Evolutionary conservation across 495 filamentous ascomycete genomes (phyloP).

Genomic region (Xylaria curta): DNA sequence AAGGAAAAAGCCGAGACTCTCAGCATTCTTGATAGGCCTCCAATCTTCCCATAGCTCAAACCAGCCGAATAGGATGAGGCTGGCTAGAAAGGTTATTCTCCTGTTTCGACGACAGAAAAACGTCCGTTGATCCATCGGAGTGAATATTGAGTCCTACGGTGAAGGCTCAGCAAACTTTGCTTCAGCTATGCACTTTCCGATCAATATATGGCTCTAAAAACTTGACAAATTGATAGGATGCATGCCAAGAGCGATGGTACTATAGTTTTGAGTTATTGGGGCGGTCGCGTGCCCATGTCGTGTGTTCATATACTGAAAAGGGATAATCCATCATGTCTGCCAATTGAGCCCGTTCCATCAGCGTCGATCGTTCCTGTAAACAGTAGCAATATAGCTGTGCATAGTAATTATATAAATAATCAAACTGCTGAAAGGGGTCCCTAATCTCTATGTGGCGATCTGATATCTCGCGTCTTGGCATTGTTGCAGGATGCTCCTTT

Average conservation of each 20-base stretch:
- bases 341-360: neutral
- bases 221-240: neutral
- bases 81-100: slow-evolving; percentile 22
- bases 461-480: slow-evolving; percentile 12
- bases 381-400: neutral
- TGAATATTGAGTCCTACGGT: neutral
- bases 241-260: slow-evolving; percentile 6
- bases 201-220: neutral
- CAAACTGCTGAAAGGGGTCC: slow-evolving; percentile 11
- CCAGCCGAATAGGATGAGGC: slow-evolving; percentile 33
- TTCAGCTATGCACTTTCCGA: slow-evolving; percentile 2
- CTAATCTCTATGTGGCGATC: neutral
- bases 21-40: slow-evolving; percentile 24
- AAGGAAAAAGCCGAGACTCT: slow-evolving; percentile 17
- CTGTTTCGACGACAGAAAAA: slow-evolving; percentile 6
- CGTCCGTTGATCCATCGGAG: slow-evolving; percentile 9
- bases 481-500: neutral
- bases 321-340: slow-evolving; percentile 6
- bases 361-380: slow-evolving; percentile 4
- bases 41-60: slow-evolving; percentile 28
- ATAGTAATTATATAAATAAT: slow-evolving; percentile 8
- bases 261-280: neutral
- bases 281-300: slow-evolving; percentile 17
- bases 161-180: slow-evolving; percentile 4
- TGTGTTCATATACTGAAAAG: slow-evolving; percentile 13